Evolutionary conservation across 768 basidiomycete species (phyloP), one percentile per base, ranked within the genome.

Genomic region (Trametes villosa): DNA sequence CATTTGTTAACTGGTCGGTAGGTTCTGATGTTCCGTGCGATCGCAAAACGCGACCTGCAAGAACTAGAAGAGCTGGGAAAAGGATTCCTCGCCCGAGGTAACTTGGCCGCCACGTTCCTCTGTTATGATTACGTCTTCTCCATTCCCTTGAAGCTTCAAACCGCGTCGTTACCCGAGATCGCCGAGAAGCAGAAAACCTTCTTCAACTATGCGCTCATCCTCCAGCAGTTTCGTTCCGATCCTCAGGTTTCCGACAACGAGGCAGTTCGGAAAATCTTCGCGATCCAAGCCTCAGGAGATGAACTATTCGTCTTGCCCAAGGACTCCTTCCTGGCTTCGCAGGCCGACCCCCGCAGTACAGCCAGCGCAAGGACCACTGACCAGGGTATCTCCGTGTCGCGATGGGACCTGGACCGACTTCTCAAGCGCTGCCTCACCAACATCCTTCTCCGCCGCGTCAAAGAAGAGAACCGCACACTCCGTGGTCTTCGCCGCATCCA

Each of bases 91-190:
- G 55, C 54, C 26, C 42, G 57, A 3, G 60, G 68, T 1, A 75
- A 76, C 30, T 9, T 38, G 1, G 61, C 74, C 9, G 75, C 79
- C 0, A 77, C 79, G 12, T 62, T 82, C 0, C 68, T 83, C 3
- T 80, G 80, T 52, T 62, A 82, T 9, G 78, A 83, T 59, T 76
- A 78, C 52, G 64, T 71, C 45, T 83, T 80, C 59, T 59, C 66
- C 11, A 50, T 53, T 7, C 65, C 71, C 4, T 72, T 74, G 11
- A 42, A 46, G 3, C 66, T 78, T 18, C 60, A 65, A 11, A 64
- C 67, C 4, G 58, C 70, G 22, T 65, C 59, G 0, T 67, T 73
- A 2, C 36, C 57, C 4, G 70, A 72, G 15, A 60, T 80, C 15
- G 65, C 72, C 7, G 34, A 20, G 4, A 50, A 34, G n/a, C 24